These are phyloP conservation scores for Castanopsis chinensis DNA, from an alignment of 306 rosid species.

Conservation along the genomic window DNA sequence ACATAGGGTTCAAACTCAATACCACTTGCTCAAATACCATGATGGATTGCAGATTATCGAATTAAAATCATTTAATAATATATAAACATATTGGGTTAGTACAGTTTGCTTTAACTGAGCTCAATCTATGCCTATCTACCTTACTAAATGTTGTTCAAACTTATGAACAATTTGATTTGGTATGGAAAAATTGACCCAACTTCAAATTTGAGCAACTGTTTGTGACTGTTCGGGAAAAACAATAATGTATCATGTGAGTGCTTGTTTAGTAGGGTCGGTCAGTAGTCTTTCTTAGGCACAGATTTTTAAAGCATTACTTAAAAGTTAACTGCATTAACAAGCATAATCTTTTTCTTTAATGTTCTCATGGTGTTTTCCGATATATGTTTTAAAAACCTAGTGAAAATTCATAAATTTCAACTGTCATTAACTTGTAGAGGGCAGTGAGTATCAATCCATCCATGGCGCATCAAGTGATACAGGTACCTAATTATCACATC, in stretches of 20 bases:
- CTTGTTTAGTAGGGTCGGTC: too few relatives aligned
- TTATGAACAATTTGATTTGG: neutral
- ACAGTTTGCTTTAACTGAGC: too few relatives aligned
- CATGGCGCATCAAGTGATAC: constrained; percentile 73
- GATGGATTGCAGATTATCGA: too few relatives aligned
- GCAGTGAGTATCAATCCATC: constrained; percentile 77
- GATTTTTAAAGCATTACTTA: neutral
- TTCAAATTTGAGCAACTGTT: neutral
- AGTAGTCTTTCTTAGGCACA: too few relatives aligned
- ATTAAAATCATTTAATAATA: too few relatives aligned
- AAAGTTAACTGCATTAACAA: neutral
- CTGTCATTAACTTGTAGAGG: constrained; percentile 45
- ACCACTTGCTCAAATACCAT: too few relatives aligned
- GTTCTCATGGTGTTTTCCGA: neutral
- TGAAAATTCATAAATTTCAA: neutral
- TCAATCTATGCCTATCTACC: too few relatives aligned
- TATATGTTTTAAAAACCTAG: neutral
- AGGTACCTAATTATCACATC: constrained; percentile 42
- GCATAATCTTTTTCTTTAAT: neutral
- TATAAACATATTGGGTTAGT: too few relatives aligned
- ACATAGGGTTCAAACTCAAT: too few relatives aligned
- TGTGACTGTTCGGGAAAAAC: neutral
- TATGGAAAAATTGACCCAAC: neutral
- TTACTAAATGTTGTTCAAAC: neutral
- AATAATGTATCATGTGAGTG: neutral